Conservation (phyloP, 1,284 basidiomycete species). For the Pyrrhoderma lamaoense region DNA sequence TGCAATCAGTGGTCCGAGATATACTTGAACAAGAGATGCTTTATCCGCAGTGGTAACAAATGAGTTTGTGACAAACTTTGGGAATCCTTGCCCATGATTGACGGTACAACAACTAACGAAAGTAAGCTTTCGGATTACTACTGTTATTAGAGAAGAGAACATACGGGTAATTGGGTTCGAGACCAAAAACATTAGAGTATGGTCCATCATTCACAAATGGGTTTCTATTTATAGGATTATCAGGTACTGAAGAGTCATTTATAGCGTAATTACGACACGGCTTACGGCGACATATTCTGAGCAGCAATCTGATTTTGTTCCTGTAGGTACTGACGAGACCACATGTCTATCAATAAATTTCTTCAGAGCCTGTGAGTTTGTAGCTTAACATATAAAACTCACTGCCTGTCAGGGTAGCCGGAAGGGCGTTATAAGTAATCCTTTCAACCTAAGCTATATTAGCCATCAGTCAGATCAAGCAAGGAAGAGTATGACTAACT, state of each 20-base stretch:
- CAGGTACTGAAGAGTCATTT: slow-evolving; percentile 4
- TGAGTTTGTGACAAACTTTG: slow-evolving; percentile 53
- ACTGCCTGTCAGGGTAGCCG: slow-evolving; percentile 47
- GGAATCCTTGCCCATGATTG: slow-evolving; percentile 55
- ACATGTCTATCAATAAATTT: slow-evolving; percentile 55
- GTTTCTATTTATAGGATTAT: slow-evolving; percentile 30
- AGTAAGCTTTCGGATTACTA: neutral
- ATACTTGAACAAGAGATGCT: slow-evolving; percentile 44
- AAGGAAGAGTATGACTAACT: slow-evolving; percentile 24
- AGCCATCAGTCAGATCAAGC: neutral
- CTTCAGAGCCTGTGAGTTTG: neutral
- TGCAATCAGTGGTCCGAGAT: slow-evolving; percentile 47
- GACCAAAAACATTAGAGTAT: slow-evolving; percentile 51
- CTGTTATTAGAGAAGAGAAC: slow-evolving; percentile 10
- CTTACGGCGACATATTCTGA: slow-evolving; percentile 50
- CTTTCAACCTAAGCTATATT: slow-evolving; percentile 40
- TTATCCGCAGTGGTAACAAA: slow-evolving; percentile 46
- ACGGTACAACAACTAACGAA: slow-evolving; percentile 47
- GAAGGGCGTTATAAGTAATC: slow-evolving; percentile 52
- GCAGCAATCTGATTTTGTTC: slow-evolving; percentile 54
- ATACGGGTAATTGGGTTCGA: slow-evolving; percentile 42
- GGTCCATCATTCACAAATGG: slow-evolving; percentile 49
- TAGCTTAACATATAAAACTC: slow-evolving; percentile 9
- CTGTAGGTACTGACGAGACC: slow-evolving; percentile 53
- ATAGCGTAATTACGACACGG: neutral